Evolutionary conservation across 2,329 filamentous ascomycete genomes (phyloP), one percentile per base, ranked within the genome.

Genomic region (Sporothrix pseudoabietina): DNA sequence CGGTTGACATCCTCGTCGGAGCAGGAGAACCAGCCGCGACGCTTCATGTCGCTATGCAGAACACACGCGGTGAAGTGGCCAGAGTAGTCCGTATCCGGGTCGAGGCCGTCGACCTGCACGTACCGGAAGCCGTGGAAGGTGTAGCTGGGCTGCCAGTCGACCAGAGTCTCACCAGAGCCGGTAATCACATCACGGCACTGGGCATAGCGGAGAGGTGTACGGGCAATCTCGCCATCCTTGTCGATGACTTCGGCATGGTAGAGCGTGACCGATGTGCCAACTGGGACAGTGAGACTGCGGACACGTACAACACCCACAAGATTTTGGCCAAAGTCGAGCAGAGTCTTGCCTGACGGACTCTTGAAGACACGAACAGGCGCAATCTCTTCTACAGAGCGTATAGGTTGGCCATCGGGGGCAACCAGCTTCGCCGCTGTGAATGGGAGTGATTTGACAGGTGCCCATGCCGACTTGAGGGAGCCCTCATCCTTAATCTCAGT

Each of bases 271-370:
- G 78, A 4, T 12, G 8, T 4, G 72, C 77, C 16, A 39, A 32
- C 2, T 39, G 10, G 39, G 39, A 41, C 3, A 41, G 39, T 41
- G 10, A 41, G 39, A 41, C 10, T 41, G 39, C 39, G 54, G 14
- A 88, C 76, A 0, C 80, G 79, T 0, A 88, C 73, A 75, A 82
- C 82, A 1, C 87, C 88, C 0, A 88, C 87, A 0, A 89, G 79
- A 75, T 89, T 89, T 76, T 89, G 87, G 1, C 87, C 87, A 77
- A 89, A 89, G 75, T 89, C 87, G 9, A 89, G 74, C 1, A 89
- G 78, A 0, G 80, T 83, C 76, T 86, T 86, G 10, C 85, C 85
- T 3, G 77, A 41, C 39, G 39, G 39, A 3, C 39, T 41, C 39
- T 41, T 41, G 39, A 41, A 41, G 3, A 41, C 26, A 26, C 26